Evolutionary conservation across 306 rosid species (phyloP).

Genomic region (Erythrophleum fordii): DNA sequence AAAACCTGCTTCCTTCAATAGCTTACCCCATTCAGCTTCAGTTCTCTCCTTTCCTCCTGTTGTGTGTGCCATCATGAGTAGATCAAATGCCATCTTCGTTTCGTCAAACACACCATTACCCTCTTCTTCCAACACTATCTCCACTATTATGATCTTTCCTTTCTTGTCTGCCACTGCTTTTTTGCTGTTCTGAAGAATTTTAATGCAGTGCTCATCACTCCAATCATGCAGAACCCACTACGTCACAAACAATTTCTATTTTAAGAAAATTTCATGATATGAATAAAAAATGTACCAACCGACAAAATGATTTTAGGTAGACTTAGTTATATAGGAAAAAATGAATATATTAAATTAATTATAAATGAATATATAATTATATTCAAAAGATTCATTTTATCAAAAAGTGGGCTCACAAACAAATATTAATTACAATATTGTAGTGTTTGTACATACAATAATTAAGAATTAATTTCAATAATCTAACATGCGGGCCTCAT

Average conservation of each 20-base stretch:
- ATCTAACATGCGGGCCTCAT: too few relatives aligned
- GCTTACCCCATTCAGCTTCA: background rate
- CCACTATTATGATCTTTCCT: constrained; percentile 45
- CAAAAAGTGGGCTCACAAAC: too few relatives aligned
- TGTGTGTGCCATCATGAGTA: constrained; percentile 1
- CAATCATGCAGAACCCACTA: constrained; percentile 55
- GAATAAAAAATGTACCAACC: too few relatives aligned
- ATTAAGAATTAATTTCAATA: too few relatives aligned
- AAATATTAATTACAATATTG: too few relatives aligned
- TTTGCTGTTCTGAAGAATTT: constrained; percentile 30
- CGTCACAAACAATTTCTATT: constrained; percentile 1
- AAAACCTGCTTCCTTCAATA: background rate
- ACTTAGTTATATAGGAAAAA: too few relatives aligned
- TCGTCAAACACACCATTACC: constrained; percentile 31
- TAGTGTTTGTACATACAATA: too few relatives aligned
- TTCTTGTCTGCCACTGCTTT: constrained; percentile 27
- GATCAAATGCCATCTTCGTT: constrained; percentile 22
- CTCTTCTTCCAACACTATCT: constrained; percentile 7
- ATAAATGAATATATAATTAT: too few relatives aligned
- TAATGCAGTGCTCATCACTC: constrained; percentile 46
- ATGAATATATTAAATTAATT: too few relatives aligned
- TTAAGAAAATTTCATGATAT: too few relatives aligned
- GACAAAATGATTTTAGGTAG: too few relatives aligned
- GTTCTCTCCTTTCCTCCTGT: constrained; percentile 41
- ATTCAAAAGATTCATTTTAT: too few relatives aligned